These are phyloP conservation scores for Ophiostoma novo-ulmi DNA, from an alignment of 2,329 filamentous ascomycete genomes.

Conservation along the genomic window DNA sequence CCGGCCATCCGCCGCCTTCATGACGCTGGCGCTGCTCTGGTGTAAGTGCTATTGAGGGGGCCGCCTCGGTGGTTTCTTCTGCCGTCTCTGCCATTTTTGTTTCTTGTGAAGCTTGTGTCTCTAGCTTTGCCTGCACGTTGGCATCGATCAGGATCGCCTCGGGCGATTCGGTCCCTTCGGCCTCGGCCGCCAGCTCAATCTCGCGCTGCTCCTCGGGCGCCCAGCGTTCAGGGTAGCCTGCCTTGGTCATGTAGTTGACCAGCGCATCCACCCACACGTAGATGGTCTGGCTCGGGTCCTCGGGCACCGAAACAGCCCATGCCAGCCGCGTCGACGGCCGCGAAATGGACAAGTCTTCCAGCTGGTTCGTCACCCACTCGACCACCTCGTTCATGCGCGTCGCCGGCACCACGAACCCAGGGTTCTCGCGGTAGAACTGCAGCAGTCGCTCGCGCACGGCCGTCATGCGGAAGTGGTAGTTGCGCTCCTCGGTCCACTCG, in stretches of 20 bases:
- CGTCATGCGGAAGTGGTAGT: slow-evolving; percentile 91
- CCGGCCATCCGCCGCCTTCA: slow-evolving; percentile 69
- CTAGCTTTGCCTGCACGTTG: slow-evolving; percentile 17
- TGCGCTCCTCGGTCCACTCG: slow-evolving; percentile 88
- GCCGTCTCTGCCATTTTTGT: not conserved
- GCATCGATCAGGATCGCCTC: slow-evolving; percentile 11
- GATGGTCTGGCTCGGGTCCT: slow-evolving; percentile 79
- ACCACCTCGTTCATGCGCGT: slow-evolving; percentile 74
- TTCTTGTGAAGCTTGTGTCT: not conserved
- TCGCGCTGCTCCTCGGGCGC: slow-evolving; percentile 43
- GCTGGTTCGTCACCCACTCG: slow-evolving; percentile 66
- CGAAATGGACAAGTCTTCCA: slow-evolving; percentile 81
- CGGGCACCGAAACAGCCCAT: slow-evolving; percentile 88
- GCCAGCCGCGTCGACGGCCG: slow-evolving; percentile 69
- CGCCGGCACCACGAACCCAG: slow-evolving; percentile 68
- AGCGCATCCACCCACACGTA: slow-evolving; percentile 98
- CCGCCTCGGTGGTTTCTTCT: not conserved
- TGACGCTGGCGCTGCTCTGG: slow-evolving; percentile 39
- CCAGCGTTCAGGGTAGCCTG: slow-evolving; percentile 71
- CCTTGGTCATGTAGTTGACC: slow-evolving; percentile 84
- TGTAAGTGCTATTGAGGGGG: not conserved
- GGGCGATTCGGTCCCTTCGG: slow-evolving; percentile 12
- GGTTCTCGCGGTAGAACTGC: slow-evolving; percentile 72
- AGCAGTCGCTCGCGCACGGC: slow-evolving; percentile 74
- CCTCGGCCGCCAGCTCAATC: slow-evolving; percentile 15